These are phyloP conservation scores for Syzygium jambos DNA, from an alignment of 345 rosid genomes.

Conservation along the genomic window DNA sequence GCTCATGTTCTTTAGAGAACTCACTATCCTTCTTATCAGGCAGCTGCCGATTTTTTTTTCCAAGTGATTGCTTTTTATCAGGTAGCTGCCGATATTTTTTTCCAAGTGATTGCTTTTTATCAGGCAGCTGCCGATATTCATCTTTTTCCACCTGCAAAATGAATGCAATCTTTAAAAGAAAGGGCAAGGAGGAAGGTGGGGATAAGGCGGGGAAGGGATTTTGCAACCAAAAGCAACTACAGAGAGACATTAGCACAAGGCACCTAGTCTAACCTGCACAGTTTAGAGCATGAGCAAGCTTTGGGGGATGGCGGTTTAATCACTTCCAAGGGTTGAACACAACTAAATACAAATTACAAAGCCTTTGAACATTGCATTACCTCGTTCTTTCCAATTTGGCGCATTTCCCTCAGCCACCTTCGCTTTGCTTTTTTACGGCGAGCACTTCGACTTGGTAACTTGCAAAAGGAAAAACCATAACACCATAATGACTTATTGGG, in stretches of 20 bases:
- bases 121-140: background rate
- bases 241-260: background rate
- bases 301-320: background rate
- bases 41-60: background rate
- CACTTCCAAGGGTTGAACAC: background rate
- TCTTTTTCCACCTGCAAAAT: background rate
- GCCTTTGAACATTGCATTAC: constrained; percentile 16
- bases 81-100: background rate
- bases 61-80: background rate
- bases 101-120: background rate
- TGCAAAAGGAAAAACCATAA: constrained; percentile 5
- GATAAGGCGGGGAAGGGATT: background rate
- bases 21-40: constrained; percentile 6
- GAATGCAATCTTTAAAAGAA: background rate
- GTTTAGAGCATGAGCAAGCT: background rate
- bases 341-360: background rate
- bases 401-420: constrained; percentile 61
- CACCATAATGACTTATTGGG: background rate
- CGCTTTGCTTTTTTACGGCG: constrained; percentile 88
- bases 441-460: constrained; percentile 85
- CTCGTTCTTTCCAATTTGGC: constrained; percentile 51
- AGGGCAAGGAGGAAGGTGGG: background rate
- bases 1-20: constrained; percentile 17
- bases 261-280: background rate
- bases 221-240: background rate